phyloP scores from a whole-genome alignment of 2,329 filamentous ascomycete genomes.

The Aciculosporium take region DNA sequence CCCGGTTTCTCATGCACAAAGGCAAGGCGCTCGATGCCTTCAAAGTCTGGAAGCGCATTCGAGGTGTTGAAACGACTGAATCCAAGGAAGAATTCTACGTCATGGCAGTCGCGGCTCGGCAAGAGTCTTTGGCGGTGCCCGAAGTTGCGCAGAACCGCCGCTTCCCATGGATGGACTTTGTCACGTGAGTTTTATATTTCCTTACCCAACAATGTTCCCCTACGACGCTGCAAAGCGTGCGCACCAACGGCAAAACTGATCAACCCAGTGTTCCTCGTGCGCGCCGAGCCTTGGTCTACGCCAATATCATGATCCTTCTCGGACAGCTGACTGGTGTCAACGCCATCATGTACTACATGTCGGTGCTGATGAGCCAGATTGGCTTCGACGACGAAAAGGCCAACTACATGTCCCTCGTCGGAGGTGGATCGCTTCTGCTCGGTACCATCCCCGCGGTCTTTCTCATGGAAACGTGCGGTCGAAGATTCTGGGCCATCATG shows the following conservation, averaged over 20 bases:
- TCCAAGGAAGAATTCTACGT: conserved; percentile 56
- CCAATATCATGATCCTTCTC: conserved; percentile 55
- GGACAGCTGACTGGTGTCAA: conserved; percentile 61
- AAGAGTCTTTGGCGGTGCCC: conserved; percentile 39
- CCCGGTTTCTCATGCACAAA: conserved; percentile 58
- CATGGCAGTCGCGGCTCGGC: conserved; percentile 49
- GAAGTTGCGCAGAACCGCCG: conserved; percentile 37
- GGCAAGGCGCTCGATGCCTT: conserved; percentile 29
- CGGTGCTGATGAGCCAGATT: conserved; percentile 49
- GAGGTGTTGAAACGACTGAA: conserved; percentile 41
- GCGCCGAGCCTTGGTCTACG: conserved; percentile 51
- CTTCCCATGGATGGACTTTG: conserved; percentile 60
- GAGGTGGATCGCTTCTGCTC: conserved; percentile 51
- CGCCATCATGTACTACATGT: conserved; percentile 61
- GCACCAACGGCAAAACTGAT: no score
- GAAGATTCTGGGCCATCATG: conserved; percentile 59
- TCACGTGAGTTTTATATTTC: conserved; percentile 38
- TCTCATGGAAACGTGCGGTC: conserved; percentile 58
- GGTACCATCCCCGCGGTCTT: conserved; percentile 55
- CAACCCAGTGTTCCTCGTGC: conserved; percentile 45
- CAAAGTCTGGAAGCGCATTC: conserved; percentile 60
- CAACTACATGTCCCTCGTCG: conserved; percentile 64
- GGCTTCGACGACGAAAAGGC: conserved; percentile 47
- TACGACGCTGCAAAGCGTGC: no score
- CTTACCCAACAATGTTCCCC: no score